A percentile compares a stretch with the other conserved stretches of the same genome.
phyloP scores from a whole-genome alignment of 176 grass and related monocot species.

The Themeda triandra region DNA sequence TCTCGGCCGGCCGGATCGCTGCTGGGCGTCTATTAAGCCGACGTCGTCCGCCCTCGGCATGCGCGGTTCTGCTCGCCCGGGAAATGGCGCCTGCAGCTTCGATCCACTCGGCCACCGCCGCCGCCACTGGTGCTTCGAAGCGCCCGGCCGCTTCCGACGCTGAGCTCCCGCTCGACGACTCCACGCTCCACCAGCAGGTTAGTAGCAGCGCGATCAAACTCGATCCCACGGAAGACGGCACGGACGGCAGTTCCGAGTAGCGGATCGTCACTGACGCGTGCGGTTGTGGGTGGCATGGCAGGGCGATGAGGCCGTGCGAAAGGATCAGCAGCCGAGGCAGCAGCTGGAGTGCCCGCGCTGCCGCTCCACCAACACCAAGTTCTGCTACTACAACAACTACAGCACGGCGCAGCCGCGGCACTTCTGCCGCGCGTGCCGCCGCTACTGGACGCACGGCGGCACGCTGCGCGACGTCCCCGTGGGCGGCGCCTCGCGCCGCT shows the following conservation, averaged over 20 bases:
- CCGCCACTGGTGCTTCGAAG: not conserved
- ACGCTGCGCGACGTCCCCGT: slow-evolving; percentile 82
- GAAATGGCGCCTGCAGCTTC: slow-evolving; percentile 43
- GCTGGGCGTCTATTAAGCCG: slow-evolving; percentile 4
- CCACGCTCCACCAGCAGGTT: slow-evolving; percentile 14
- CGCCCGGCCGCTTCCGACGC: slow-evolving; percentile 11
- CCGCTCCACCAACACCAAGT: slow-evolving; percentile 80
- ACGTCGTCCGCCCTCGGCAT: slow-evolving; percentile 7
- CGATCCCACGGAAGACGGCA: not conserved
- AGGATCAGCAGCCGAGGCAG: not conserved
- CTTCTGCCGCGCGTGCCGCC: slow-evolving; percentile 82
- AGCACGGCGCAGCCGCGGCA: slow-evolving; percentile 83
- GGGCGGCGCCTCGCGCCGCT: slow-evolving; percentile 50
- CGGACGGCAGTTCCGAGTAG: not conserved
- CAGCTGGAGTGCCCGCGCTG: slow-evolving; percentile 76
- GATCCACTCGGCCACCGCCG: not conserved
- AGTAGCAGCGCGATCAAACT: not conserved
- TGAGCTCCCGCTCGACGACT: not conserved
- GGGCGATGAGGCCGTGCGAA: not conserved
- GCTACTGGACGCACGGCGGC: slow-evolving; percentile 92
- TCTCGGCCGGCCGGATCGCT: not conserved
- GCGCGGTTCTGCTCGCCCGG: slow-evolving; percentile 1
- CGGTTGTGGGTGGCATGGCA: not conserved
- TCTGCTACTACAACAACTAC: slow-evolving; percentile 99
- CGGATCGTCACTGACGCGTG: not conserved